Conservation (phyloP, 352 stramenopile genomes). For the Plasmopara halstedii region DNA sequence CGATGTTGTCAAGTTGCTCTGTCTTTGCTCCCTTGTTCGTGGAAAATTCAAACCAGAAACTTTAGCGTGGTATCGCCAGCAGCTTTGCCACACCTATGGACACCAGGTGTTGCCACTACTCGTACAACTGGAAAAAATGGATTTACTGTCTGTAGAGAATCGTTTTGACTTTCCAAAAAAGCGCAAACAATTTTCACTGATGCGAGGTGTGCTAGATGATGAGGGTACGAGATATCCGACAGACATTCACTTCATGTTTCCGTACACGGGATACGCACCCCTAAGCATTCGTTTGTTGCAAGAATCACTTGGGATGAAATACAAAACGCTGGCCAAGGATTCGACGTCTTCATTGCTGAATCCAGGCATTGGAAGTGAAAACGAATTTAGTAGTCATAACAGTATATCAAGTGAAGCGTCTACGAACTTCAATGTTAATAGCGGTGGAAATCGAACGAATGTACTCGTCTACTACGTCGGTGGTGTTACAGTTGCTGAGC, state of each 20-base stretch:
- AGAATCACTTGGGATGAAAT: constrained; percentile 60
- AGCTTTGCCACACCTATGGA: constrained; percentile 81
- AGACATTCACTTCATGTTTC: constrained; percentile 85
- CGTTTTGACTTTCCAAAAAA: constrained; percentile 56
- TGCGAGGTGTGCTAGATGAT: constrained; percentile 36
- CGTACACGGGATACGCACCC: constrained; percentile 76
- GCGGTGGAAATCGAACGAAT: constrained; percentile 10
- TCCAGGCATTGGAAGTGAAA: constrained; percentile 15
- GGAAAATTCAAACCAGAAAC: constrained; percentile 52
- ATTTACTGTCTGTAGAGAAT: constrained; percentile 49
- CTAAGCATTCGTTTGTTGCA: constrained; percentile 79
- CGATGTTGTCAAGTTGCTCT: constrained; percentile 72
- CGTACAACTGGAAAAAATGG: constrained; percentile 65
- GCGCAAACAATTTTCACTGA: constrained; percentile 33
- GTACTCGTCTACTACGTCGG: constrained; percentile 83
- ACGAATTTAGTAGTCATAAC: constrained; percentile 10
- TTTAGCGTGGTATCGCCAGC: constrained; percentile 57
- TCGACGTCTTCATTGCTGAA: constrained; percentile 22
- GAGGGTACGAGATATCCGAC: constrained; percentile 36
- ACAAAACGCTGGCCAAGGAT: constrained; percentile 39
- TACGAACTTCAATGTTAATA: constrained; percentile 10
- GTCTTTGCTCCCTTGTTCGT: constrained; percentile 61
- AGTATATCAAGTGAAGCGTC: constrained; percentile 9
- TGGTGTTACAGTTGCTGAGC: constrained; percentile 73
- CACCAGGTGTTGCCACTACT: constrained; percentile 60